phyloP scores from a whole-genome alignment of 805 yeast species.

The Clavispora fructus region DNA sequence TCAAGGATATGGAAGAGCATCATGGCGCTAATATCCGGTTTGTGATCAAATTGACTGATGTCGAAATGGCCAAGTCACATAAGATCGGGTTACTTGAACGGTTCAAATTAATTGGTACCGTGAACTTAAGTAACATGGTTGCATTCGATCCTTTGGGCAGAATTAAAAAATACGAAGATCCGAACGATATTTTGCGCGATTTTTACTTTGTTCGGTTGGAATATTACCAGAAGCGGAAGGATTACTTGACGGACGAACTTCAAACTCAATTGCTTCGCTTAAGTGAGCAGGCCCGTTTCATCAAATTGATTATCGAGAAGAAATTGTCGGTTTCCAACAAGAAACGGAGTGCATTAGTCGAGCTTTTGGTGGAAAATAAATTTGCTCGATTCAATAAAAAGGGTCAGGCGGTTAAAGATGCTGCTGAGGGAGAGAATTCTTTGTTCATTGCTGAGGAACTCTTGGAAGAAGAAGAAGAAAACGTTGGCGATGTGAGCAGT shows the following conservation, averaged over 20 bases:
- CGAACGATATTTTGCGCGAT: constrained; percentile 74
- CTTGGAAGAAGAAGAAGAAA: constrained; percentile 38
- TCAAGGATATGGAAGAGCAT: constrained; percentile 91
- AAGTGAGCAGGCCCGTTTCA: constrained; percentile 81
- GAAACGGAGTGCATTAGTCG: constrained; percentile 58
- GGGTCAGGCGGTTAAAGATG: constrained; percentile 51
- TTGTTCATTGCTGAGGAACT: constrained; percentile 24
- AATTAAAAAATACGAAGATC: constrained; percentile 73
- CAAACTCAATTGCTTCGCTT: constrained; percentile 72
- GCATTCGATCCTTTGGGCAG: constrained; percentile 89
- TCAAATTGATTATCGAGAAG: constrained; percentile 81
- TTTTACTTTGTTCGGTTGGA: constrained; percentile 84
- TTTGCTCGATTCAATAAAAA: constrained; percentile 75
- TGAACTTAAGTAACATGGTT: constrained; percentile 84
- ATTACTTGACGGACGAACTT: constrained; percentile 60
- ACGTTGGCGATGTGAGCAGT: constrained; percentile 18
- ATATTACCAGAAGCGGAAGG: constrained; percentile 87
- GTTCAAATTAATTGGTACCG: constrained; percentile 67
- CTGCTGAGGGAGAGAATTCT: constrained; percentile 23
- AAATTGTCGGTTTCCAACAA: constrained; percentile 69
- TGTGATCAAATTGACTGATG: constrained; percentile 64
- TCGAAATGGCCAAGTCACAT: constrained; percentile 78
- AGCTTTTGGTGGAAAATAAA: constrained; percentile 54
- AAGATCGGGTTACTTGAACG: constrained; percentile 76
- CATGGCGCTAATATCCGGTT: constrained; percentile 80